phyloP scores from a whole-genome alignment of 2,329 filamentous ascomycete genomes.

The Colletotrichum tofieldiae region DNA sequence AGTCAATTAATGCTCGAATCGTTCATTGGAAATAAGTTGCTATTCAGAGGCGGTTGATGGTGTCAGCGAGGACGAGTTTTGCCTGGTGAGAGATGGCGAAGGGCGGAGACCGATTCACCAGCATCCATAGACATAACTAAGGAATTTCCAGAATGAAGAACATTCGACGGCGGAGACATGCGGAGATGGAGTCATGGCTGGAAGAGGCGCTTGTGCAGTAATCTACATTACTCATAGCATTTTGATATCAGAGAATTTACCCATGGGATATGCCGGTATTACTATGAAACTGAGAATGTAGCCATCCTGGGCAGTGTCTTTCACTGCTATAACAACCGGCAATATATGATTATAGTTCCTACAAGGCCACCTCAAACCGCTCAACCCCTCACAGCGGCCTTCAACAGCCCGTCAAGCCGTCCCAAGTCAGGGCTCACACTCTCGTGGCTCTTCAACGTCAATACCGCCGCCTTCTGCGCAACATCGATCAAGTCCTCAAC shows the following conservation, averaged over 20 bases:
- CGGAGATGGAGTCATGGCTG: too few species aligned
- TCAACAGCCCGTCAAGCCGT: slow-evolving; percentile 60
- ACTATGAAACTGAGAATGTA: neutral
- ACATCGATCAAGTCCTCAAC: slow-evolving; percentile 78
- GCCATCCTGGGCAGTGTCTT: neutral
- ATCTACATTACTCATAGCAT: too few species aligned
- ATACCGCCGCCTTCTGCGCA: slow-evolving; percentile 85
- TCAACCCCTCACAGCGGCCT: slow-evolving; percentile 44
- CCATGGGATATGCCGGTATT: too few species aligned
- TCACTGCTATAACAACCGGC: neutral
- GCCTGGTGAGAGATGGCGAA: too few species aligned
- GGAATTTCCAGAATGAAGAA: too few species aligned
- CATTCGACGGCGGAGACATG: too few species aligned
- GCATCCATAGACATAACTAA: too few species aligned
- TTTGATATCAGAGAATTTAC: too few species aligned
- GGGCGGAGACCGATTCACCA: too few species aligned
- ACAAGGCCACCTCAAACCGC: neutral
- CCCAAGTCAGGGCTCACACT: slow-evolving; percentile 76
- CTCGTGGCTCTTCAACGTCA: slow-evolving; percentile 83
- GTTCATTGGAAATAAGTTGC: neutral
- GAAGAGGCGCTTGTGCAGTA: too few species aligned
- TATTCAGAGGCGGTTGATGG: neutral
- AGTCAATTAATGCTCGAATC: neutral
- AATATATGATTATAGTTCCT: neutral
- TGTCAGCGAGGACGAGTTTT: too few species aligned